Evolutionary conservation across 2,329 filamentous ascomycete genomes (phyloP), one percentile per base, ranked within the genome.

Genomic region (Aspergillus pseudoterreus): DNA sequence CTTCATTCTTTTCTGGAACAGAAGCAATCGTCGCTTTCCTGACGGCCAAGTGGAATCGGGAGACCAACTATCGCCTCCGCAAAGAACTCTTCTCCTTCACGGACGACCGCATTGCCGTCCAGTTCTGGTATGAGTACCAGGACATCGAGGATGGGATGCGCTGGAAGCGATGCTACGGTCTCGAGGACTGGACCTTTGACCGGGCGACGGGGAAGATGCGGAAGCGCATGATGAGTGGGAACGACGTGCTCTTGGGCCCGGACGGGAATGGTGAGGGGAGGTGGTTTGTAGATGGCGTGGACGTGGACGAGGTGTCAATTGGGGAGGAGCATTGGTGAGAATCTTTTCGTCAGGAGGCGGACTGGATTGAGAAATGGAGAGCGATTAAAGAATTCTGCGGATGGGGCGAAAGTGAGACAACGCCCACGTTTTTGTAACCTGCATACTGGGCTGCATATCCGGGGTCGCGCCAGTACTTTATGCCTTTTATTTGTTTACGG

Each of bases 111-210:
- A 92, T 92, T 57, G 90, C 90, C 1, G 90, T 95, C 19, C 89
- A 95, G 65, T 95, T 94, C 68, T 95, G 90, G 90, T 95, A 92
- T 63, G 87, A 95, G 70, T 92, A 84, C 72, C 80, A 84, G 57
- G 88, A 92, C 62, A 71, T 72, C 6, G 61, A 77, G 1, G 85
- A 87, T 35, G 84, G 62, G 10, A 68, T 75, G 71, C 69, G 89
- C 67, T 95, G 90, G 90, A 92, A 87, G 79, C 79, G 89, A n/a
- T 91, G 87, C 42, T 95, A 95, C 63, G 90, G 90, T 0, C 79
- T 95, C 10, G 74, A 77, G 57, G 71, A 77, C 53, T 77, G 75
- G 75, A 77, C 74, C 0, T 77, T 74, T 61, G 71, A 76, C 51
- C 62, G 60, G 14, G 66, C 72, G 47, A 61, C 65, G 1, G 70